phyloP scores from a whole-genome alignment of 495 filamentous ascomycete species.

The Xylaria venustula region DNA sequence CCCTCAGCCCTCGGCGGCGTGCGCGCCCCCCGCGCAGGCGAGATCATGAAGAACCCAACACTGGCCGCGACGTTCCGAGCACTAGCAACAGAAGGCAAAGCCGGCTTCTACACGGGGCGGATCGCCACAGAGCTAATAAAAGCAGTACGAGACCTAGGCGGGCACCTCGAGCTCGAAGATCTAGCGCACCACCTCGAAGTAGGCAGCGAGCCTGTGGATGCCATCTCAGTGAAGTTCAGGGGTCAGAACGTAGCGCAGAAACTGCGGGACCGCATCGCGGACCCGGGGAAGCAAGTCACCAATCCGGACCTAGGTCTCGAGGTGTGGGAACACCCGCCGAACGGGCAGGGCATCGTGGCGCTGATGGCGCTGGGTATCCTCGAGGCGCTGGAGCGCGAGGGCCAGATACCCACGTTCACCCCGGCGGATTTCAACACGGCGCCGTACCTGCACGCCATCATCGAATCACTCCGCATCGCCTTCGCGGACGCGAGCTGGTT shows the following conservation, averaged over 20 bases:
- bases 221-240: constrained; percentile 76
- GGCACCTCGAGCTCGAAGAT: constrained; percentile 76
- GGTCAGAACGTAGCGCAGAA: constrained; percentile 59
- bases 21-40: constrained; percentile 74
- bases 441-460: constrained; percentile 83
- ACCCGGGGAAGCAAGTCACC: constrained; percentile 23
- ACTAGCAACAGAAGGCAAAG: constrained; percentile 77
- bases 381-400: constrained; percentile 72
- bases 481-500: constrained; percentile 92
- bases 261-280: constrained; percentile 37
- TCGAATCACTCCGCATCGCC: constrained; percentile 86
- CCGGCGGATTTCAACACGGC: constrained; percentile 71
- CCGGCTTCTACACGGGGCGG: constrained; percentile 85
- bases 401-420: constrained; percentile 67
- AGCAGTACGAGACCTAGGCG: constrained; percentile 72
- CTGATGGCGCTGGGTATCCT: constrained; percentile 92
- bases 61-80: constrained; percentile 80
- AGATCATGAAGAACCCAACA: constrained; percentile 82
- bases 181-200: constrained; percentile 69
- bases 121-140: constrained; percentile 79
- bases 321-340: constrained; percentile 97
- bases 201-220: constrained; percentile 74
- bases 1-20: constrained; percentile 59
- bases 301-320: constrained; percentile 51
- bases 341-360: constrained; percentile 94